A percentile compares a stretch with the other conserved stretches of the same genome.
Evolutionary conservation across 2,329 filamentous ascomycete species (phyloP).

Genomic region (Ascochyta rabiei): DNA sequence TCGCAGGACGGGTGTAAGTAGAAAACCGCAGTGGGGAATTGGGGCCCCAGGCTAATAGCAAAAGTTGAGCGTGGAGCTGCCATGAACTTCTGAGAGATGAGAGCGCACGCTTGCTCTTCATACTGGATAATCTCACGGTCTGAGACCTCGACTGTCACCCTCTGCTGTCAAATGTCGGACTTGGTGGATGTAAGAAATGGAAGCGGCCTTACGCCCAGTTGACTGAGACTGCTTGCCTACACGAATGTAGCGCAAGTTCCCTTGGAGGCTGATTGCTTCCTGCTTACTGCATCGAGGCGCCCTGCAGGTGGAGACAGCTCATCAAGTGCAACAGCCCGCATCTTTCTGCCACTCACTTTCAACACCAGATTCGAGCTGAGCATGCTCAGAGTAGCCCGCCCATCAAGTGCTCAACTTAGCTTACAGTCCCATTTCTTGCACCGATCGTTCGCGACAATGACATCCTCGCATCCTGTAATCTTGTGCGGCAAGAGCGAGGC

Average conservation of each 20-base stretch:
- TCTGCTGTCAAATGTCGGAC: no score
- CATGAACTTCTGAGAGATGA: no score
- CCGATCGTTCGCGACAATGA: background rate
- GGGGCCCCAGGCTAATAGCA: no score
- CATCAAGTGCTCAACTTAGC: background rate
- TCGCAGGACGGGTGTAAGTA: no score
- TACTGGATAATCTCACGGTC: no score
- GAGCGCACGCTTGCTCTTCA: no score
- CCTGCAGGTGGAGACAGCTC: background rate
- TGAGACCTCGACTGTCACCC: no score
- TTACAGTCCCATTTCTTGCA: no score
- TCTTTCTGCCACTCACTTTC: background rate
- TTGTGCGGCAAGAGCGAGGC: slow-evolving; percentile 15
- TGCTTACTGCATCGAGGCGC: background rate
- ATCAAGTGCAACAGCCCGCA: background rate
- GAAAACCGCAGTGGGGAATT: no score
- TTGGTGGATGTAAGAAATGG: no score
- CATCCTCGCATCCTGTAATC: slow-evolving; percentile 5
- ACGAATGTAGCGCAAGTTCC: background rate
- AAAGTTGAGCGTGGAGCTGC: no score
- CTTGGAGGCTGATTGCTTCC: background rate
- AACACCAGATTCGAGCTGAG: background rate
- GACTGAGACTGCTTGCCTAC: background rate
- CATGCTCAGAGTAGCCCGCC: background rate
- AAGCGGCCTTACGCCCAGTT: no score